Evolutionary conservation across 495 filamentous ascomycete genomes (phyloP), one percentile per base, ranked within the genome.

Genomic region (Rostrohypoxylon terebratum): DNA sequence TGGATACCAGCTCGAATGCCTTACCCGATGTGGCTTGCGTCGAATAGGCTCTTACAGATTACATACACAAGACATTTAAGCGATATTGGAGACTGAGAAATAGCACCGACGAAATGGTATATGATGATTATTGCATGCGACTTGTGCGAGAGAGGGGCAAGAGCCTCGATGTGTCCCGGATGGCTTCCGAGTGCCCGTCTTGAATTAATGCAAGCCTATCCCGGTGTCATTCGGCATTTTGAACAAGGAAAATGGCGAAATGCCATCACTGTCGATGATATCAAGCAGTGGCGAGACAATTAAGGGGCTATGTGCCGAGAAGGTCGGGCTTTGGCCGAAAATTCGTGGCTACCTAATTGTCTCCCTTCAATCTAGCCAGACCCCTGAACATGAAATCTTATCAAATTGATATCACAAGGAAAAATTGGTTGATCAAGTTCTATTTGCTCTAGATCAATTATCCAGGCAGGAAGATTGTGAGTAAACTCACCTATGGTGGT

Each of bases 51-150:
- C n/a, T 55, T 55, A n/a, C 14, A 55, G 31, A 55, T 55, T 23
- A 53, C 48, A 53, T 53, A 31, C 4, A 31, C 21, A 31, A 16
- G 7, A 13, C 28, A 14, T 33, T 31, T 7, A 34, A 55, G 20
- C 31, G 20, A 55, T 55, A 34, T 55, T 36, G 28, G 14, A 31
- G 8, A n/a, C 4, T 11, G 16, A 36, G 2, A 7, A 31, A 55
- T 10, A n/a, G 21, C 5, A 16, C 13, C n/a, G 51, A 55, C 16
- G 25, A 36, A 31, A 20, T 36, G n/a, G 16, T 34, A n/a, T 1
- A 38, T 16, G 4, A 21, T 31, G 23, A 31, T 53, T 36, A 36
- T 53, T 36, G 20, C 51, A 55, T 55, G 51, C 36, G 51, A 55
- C 36, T 20, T 16, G 51, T 55, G 51, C 28, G 13, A 36, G 51